A percentile compares a stretch with the other conserved stretches of the same genome.
phyloP scores from a whole-genome alignment of 257 asterid species.

The Solanum sparsipilum region DNA sequence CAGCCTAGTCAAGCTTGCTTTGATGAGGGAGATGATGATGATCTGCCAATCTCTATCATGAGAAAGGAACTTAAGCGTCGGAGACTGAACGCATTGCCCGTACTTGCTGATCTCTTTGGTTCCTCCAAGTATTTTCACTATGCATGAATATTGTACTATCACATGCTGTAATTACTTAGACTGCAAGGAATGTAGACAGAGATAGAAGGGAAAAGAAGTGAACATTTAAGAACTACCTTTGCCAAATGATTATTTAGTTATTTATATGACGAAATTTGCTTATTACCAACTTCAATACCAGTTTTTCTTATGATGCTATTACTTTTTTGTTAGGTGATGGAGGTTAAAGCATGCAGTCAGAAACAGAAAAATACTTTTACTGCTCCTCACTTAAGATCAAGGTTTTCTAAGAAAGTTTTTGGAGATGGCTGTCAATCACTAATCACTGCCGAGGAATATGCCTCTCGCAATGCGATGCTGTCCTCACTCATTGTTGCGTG shows the following conservation, averaged over 20 bases:
- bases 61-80: constrained; percentile 21
- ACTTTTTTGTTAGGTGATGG: constrained; percentile 27
- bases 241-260: background rate
- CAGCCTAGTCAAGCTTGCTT: constrained; percentile 25
- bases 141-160: background rate
- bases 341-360: constrained; percentile 15
- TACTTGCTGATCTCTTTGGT: constrained; percentile 24
- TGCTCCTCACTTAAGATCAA: constrained; percentile 14
- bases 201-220: background rate
- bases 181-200: background rate
- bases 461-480: constrained; percentile 70
- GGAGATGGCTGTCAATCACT: constrained; percentile 16
- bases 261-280: background rate
- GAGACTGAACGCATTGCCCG: constrained; percentile 27
- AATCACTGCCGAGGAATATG: constrained; percentile 52
- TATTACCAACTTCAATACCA: background rate
- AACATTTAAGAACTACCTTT: background rate
- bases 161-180: background rate
- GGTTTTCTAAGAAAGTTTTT: constrained; percentile 17
- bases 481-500: constrained; percentile 66
- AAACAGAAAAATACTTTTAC: constrained; percentile 18
- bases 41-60: constrained; percentile 13
- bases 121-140: background rate
- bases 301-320: constrained; percentile 4
- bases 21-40: constrained; percentile 21